phyloP scores from a whole-genome alignment of 257 asterid genomes.

The Handroanthus guayacan region DNA sequence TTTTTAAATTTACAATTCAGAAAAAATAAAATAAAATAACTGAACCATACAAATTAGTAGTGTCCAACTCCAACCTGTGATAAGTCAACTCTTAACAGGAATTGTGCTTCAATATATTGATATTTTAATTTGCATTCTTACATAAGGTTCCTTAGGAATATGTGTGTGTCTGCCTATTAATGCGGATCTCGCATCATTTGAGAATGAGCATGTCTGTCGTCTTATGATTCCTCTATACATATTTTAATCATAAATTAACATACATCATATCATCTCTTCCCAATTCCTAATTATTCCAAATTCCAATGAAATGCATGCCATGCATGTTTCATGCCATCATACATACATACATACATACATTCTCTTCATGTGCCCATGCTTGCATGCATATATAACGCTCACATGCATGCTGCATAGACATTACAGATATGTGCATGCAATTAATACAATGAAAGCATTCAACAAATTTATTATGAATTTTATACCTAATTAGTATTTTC shows the following conservation, averaged over 20 bases:
- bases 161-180: slow-evolving; percentile 62
- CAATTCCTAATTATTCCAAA: slow-evolving; percentile 42
- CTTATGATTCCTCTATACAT: slow-evolving; percentile 38
- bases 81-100: slow-evolving; percentile 65
- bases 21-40: too few species aligned
- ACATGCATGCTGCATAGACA: slow-evolving; percentile 15
- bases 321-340: neutral
- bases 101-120: slow-evolving; percentile 23
- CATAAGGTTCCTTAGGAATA: slow-evolving; percentile 48
- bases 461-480: slow-evolving; percentile 1
- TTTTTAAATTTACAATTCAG: too few species aligned
- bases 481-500: too few species aligned
- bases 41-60: slow-evolving; percentile 39
- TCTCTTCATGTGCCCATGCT: slow-evolving; percentile 15
- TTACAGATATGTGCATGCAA: slow-evolving; percentile 5
- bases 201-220: slow-evolving; percentile 91
- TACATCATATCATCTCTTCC: slow-evolving; percentile 7
- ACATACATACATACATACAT: neutral
- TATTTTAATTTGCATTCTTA: slow-evolving; percentile 18
- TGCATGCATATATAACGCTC: neutral
- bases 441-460: slow-evolving; percentile 20
- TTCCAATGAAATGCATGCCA: neutral
- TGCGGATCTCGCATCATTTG: slow-evolving; percentile 83
- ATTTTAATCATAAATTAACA: slow-evolving; percentile 18
- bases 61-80: slow-evolving; percentile 58